phyloP scores from a whole-genome alignment of 2,329 filamentous ascomycete species.

The Ascochyta rabiei region DNA sequence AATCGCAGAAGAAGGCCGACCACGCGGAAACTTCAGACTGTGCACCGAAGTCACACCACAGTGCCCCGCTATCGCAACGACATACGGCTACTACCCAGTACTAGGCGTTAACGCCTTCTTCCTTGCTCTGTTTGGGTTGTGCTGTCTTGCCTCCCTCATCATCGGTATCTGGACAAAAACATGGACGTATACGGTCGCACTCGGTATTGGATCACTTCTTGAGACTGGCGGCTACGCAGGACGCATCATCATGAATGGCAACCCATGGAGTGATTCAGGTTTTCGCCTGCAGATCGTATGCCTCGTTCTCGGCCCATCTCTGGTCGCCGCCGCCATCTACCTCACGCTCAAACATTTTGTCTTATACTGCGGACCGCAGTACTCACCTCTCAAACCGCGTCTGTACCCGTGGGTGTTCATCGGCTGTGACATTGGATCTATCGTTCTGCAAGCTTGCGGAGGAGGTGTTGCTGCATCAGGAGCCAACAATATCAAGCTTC shows the following conservation, averaged over 20 bases:
- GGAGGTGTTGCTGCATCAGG: conserved; percentile 59
- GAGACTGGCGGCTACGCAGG: conserved; percentile 54
- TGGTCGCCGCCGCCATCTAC: conserved; percentile 56
- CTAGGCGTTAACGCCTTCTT: conserved; percentile 49
- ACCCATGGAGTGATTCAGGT: conserved; percentile 51
- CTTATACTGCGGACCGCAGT: conserved; percentile 50
- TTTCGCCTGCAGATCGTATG: conserved; percentile 54
- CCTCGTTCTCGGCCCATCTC: conserved; percentile 52
- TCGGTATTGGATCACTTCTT: conserved; percentile 49
- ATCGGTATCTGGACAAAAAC: conserved; percentile 42
- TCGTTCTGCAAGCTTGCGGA: conserved; percentile 62
- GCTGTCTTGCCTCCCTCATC: conserved; percentile 24
- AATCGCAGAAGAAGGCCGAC: conserved; percentile 22
- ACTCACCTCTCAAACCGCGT: conserved; percentile 46
- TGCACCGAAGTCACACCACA: conserved; percentile 30
- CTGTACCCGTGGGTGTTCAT: conserved; percentile 65
- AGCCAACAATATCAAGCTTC: conserved; percentile 38
- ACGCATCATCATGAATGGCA: conserved; percentile 50
- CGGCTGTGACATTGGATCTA: conserved; percentile 60
- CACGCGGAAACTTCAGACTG: conserved; percentile 30
- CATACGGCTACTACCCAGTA: conserved; percentile 50
- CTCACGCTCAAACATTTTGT: conserved; percentile 56
- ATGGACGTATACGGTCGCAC: conserved; percentile 51
- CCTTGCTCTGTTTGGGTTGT: conserved; percentile 28
- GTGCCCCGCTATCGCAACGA: conserved; percentile 46